These are phyloP conservation scores for Pittosporum tobira DNA, from an alignment of 129 eudicot species.

Conservation along the genomic window DNA sequence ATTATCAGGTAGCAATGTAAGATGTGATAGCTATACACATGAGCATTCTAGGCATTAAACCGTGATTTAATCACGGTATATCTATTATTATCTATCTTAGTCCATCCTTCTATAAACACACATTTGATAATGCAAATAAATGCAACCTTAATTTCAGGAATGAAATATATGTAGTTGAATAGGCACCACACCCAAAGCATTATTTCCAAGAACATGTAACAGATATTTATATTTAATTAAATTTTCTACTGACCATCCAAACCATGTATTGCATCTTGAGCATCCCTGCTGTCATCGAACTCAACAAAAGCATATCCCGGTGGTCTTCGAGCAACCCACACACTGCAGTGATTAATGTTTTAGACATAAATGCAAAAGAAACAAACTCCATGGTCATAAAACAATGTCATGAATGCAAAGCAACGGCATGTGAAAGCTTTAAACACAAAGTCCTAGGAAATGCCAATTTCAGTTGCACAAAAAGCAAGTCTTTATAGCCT, in stretches of 20 bases:
- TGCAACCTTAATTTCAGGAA: too few relatives aligned
- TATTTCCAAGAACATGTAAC: neutral
- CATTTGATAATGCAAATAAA: too few relatives aligned
- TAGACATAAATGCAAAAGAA: neutral
- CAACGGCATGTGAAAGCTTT: neutral
- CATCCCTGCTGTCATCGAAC: slow-evolving; percentile 74
- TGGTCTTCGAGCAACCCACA: slow-evolving; percentile 89
- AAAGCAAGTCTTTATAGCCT: neutral
- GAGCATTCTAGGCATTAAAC: too few relatives aligned
- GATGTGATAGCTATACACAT: too few relatives aligned
- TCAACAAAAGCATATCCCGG: slow-evolving; percentile 87
- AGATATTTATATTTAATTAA: neutral
- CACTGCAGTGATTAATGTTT: slow-evolving; percentile 49
- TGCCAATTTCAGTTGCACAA: neutral
- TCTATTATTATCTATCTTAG: too few relatives aligned
- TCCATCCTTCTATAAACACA: too few relatives aligned
- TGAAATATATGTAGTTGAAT: neutral
- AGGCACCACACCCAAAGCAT: neutral
- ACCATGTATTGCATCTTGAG: slow-evolving; percentile 66
- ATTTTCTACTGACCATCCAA: slow-evolving; percentile 43
- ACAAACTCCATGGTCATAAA: neutral
- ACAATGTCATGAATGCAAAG: neutral
- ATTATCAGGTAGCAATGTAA: neutral
- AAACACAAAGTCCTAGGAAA: neutral
- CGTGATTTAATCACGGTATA: neutral